Evolutionary conservation across 2,329 filamentous ascomycete species (phyloP).

Genomic region (Arachnomyces sp.): DNA sequence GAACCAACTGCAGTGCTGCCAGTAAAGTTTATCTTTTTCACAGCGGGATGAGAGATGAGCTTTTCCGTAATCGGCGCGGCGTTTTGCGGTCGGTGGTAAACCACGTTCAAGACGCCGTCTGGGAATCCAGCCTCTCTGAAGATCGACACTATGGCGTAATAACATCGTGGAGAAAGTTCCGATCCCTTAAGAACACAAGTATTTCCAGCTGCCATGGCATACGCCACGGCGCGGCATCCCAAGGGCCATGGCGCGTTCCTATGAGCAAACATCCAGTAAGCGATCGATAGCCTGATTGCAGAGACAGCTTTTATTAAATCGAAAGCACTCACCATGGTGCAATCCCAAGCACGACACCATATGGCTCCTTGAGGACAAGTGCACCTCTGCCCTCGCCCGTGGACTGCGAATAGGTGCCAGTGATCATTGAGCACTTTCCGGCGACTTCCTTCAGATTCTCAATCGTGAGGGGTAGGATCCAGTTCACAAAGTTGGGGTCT

Average conservation of each 20-base stretch:
- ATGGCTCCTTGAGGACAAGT: conserved; percentile 66
- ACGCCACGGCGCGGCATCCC: conserved; percentile 44
- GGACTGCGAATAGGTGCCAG: conserved; percentile 43
- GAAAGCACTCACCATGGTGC: conserved; percentile 63
- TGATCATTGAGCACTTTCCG: conserved; percentile 24
- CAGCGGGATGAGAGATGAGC: conserved; percentile 57
- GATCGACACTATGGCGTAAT: conserved; percentile 55
- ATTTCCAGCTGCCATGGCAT: conserved; percentile 66
- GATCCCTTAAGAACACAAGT: conserved; percentile 66
- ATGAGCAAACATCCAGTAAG: background rate
- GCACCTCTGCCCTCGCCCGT: conserved; percentile 48
- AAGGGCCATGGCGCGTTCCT: conserved; percentile 51
- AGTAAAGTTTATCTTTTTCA: conserved; percentile 74
- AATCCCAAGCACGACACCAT: conserved; percentile 70
- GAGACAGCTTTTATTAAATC: conserved; percentile 1
- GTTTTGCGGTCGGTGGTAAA: conserved; percentile 54
- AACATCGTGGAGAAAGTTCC: conserved; percentile 58
- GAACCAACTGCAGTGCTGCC: conserved; percentile 65
- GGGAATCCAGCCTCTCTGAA: conserved; percentile 71
- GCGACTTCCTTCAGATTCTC: conserved; percentile 44
- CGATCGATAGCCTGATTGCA: background rate
- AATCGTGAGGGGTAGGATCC: conserved; percentile 25
- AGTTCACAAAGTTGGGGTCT: conserved; percentile 26
- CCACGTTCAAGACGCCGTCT: conserved; percentile 63
- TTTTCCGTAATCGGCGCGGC: conserved; percentile 60